A percentile compares a stretch with the other conserved stretches of the same genome.
These are phyloP conservation scores for Aspergillus fumigatus DNA, from an alignment of 2,329 filamentous ascomycete species.

Conservation along the genomic window DNA sequence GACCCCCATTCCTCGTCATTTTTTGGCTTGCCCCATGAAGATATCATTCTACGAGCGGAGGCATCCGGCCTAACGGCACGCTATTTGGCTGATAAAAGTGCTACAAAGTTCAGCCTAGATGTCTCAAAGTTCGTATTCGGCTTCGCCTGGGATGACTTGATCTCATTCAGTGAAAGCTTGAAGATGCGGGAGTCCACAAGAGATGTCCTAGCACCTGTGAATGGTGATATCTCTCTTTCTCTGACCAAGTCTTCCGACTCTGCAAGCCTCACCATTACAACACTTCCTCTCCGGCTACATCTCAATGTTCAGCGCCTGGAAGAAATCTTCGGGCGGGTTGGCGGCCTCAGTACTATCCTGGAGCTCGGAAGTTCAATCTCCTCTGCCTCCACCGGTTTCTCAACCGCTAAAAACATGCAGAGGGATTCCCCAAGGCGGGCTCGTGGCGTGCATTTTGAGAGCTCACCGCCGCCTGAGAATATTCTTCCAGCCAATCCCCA, in stretches of 20 bases:
- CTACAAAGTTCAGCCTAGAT: conserved; percentile 25
- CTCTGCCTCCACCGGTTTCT: conserved; percentile 61
- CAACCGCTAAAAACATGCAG: conserved; percentile 33
- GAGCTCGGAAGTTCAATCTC: conserved; percentile 82
- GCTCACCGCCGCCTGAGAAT: conserved; percentile 30
- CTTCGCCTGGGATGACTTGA: conserved; percentile 46
- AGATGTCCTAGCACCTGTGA: conserved; percentile 34
- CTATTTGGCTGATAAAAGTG: conserved; percentile 16
- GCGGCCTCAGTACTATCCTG: conserved; percentile 84
- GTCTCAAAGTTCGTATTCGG: conserved; percentile 45
- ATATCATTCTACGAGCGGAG: conserved; percentile 29
- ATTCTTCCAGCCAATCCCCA: conserved; percentile 11
- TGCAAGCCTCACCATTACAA: conserved; percentile 58
- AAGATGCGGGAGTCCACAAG: conserved; percentile 44
- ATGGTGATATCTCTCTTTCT: conserved; percentile 38
- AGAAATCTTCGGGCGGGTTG: conserved; percentile 82
- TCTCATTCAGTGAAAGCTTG: conserved; percentile 49
- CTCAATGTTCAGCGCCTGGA: conserved; percentile 78
- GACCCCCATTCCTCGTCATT: conserved; percentile 12
- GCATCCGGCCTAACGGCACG: conserved; percentile 24
- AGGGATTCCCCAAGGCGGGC: conserved; percentile 29
- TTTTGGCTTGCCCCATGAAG: conserved; percentile 22
- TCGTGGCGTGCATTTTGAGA: conserved; percentile 56
- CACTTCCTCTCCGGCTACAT: conserved; percentile 69
- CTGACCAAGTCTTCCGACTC: conserved; percentile 27